Conservation (phyloP, 441 rosid species). For the Cnidoscolus chayamansa region DNA sequence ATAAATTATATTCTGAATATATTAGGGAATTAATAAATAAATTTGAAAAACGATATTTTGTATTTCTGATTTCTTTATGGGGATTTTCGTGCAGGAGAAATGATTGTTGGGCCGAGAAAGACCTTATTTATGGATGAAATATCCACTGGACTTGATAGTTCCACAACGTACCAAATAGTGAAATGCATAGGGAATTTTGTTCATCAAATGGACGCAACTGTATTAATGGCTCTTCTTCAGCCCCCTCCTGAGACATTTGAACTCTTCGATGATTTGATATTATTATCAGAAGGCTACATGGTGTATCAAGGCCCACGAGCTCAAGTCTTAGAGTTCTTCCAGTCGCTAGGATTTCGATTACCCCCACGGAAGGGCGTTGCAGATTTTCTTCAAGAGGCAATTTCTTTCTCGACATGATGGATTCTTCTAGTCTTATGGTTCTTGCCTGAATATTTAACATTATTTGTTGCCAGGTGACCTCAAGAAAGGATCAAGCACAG, state of each 20-base stretch:
- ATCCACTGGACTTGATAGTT: slow-evolving; percentile 94
- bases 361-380: slow-evolving; percentile 86
- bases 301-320: slow-evolving; percentile 82
- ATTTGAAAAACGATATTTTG: no score
- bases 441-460: slow-evolving; percentile 13
- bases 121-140: slow-evolving; percentile 95
- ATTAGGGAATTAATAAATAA: no score
- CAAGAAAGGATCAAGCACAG: slow-evolving; percentile 93
- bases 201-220: slow-evolving; percentile 84
- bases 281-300: slow-evolving; percentile 77
- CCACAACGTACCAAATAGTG: slow-evolving; percentile 86
- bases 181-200: slow-evolving; percentile 75
- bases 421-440: slow-evolving; percentile 12
- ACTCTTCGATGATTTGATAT: slow-evolving; percentile 73
- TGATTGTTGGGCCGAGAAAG: slow-evolving; percentile 92
- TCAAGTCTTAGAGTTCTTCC: slow-evolving; percentile 78
- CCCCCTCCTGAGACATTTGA: slow-evolving; percentile 97
- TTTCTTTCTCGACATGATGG: slow-evolving; percentile 3
- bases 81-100: slow-evolving; percentile 60
- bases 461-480: slow-evolving; percentile 65
- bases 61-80: not conserved
- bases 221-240: slow-evolving; percentile 90
- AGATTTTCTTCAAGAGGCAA: slow-evolving; percentile 96
- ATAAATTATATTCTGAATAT: no score
- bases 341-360: slow-evolving; percentile 72